phyloP scores from a whole-genome alignment of 116 monocot genomes.

The Papilionanthe hybrid region DNA sequence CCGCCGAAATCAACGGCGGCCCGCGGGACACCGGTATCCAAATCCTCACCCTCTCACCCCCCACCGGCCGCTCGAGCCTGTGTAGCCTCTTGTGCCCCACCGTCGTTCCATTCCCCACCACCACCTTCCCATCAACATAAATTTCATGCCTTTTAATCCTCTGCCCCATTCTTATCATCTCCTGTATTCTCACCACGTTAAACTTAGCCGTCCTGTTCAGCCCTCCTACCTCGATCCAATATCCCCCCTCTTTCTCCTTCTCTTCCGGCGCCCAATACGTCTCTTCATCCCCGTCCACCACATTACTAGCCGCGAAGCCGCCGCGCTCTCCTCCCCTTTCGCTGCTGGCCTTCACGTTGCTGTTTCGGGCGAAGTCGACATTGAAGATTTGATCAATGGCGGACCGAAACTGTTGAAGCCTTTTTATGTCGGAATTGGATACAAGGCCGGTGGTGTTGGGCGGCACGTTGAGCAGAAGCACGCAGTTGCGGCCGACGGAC shows the following conservation, averaged over 20 bases:
- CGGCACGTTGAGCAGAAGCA: conserved; percentile 80
- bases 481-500: conserved; percentile 83
- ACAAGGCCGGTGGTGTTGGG: conserved; percentile 77
- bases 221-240: conserved; percentile 54
- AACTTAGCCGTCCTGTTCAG: conserved; percentile 16
- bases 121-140: conserved; percentile 39
- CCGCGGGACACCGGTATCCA: conserved; percentile 35
- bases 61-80: conserved; percentile 29
- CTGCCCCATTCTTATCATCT: conserved; percentile 75
- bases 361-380: conserved; percentile 41
- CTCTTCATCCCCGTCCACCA: conserved; percentile 38
- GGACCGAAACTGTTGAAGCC: conserved; percentile 53
- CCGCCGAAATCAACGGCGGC: conserved; percentile 50
- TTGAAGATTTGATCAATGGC: conserved; percentile 62
- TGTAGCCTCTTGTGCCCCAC: conserved; percentile 83
- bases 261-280: conserved; percentile 62
- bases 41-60: conserved; percentile 38
- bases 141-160: conserved; percentile 47
- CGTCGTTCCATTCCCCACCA: conserved; percentile 65
- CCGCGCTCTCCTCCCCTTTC: conserved; percentile 45
- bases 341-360: conserved; percentile 44
- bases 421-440: conserved; percentile 32
- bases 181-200: conserved; percentile 78
- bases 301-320: conserved; percentile 40
- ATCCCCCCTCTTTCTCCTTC: neutral